Evolutionary conservation across 2,329 filamentous ascomycete species (phyloP), one percentile per base, ranked within the genome.

Genomic region (Knufia petricola): DNA sequence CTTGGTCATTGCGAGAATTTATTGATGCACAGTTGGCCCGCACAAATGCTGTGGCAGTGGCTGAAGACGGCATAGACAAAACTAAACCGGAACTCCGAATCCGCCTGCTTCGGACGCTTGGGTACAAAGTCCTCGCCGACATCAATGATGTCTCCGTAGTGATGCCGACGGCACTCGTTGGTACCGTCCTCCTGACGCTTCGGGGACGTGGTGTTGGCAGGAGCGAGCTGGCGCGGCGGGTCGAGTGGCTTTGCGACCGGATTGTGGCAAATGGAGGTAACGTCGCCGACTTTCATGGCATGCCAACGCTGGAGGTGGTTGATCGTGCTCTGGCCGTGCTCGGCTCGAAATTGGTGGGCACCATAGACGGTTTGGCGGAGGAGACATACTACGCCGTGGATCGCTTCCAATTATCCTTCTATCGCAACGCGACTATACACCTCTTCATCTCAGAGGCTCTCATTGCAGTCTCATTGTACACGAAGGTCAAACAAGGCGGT

Each of bases 361-460:
- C 82, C 3, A 75, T 94, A 0, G 77, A 82, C 31, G 87, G 83
- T 0, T 69, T 98, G 3, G 84, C 85, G 0, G 92, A 98, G 63
- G 86, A 87, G 15, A 96, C 92, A 0, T 96, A 87, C 66, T 95
- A 87, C 60, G 92, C 92, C 3, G 88, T 95, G 32, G 92, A 98
- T 64, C 79, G 88, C 46, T 98, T 98, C 71, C 92, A 98, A 63
- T 77, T 98, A 8, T 95, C 88, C 0, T 98, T 98, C 66, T 98
- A 98, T 68, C 83, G 92, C 46, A 98, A 98, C 66, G 96, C 96
- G 92, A 95, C 90, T 0, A 98, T 98, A 53, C 92, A 98, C 63
- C 77, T 98, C 3, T 98, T 98, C 65, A 92, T 98, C 50, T 84
- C 87, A 1, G 89, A 96, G 63, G 85, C 90, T 0, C 73, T 98